These are phyloP conservation scores for Cercospora sp. DNA, from an alignment of 2,329 filamentous ascomycete genomes.

Conservation along the genomic window DNA sequence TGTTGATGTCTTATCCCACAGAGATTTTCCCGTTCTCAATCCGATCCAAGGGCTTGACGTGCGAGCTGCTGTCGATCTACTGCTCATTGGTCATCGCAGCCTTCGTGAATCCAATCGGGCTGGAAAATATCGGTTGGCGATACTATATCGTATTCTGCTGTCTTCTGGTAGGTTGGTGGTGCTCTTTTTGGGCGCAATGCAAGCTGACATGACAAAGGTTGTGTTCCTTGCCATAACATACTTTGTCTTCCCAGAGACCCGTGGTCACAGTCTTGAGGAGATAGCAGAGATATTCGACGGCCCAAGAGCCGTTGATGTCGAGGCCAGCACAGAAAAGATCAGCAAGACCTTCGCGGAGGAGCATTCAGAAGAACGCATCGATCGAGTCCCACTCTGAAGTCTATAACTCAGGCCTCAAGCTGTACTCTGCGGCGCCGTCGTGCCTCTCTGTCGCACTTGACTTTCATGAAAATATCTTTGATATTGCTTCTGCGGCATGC, in stretches of 20 bases:
- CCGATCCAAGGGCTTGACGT: conserved; percentile 32
- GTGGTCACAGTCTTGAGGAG: conserved; percentile 44
- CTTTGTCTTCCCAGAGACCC: conserved; percentile 37
- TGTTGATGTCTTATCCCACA: conserved; percentile 31
- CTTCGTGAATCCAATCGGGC: conserved; percentile 44
- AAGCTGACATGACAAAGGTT: conserved; percentile 13
- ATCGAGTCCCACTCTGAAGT: conserved; percentile 7
- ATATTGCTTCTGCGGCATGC: neutral
- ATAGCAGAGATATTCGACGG: conserved; percentile 49
- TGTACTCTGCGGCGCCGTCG: neutral
- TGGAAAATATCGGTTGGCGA: conserved; percentile 36
- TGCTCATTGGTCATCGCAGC: conserved; percentile 33
- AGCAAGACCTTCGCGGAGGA: conserved; percentile 23
- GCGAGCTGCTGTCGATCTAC: conserved; percentile 33
- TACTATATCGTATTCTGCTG: conserved; percentile 39
- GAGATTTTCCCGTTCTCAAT: conserved; percentile 31
- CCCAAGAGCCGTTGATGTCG: conserved; percentile 15
- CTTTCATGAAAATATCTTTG: neutral
- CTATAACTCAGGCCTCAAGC: neutral
- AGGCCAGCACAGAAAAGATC: conserved; percentile 18
- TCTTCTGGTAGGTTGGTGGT: conserved; percentile 39
- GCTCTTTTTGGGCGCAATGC: neutral
- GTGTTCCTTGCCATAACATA: conserved; percentile 32
- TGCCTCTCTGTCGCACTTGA: neutral
- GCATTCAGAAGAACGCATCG: conserved; percentile 27